Percentiles rank a stretch among this genome's conserved stretches.
phyloP scores from a whole-genome alignment of 2,329 filamentous ascomycete genomes.

The Aspergillus candidus region DNA sequence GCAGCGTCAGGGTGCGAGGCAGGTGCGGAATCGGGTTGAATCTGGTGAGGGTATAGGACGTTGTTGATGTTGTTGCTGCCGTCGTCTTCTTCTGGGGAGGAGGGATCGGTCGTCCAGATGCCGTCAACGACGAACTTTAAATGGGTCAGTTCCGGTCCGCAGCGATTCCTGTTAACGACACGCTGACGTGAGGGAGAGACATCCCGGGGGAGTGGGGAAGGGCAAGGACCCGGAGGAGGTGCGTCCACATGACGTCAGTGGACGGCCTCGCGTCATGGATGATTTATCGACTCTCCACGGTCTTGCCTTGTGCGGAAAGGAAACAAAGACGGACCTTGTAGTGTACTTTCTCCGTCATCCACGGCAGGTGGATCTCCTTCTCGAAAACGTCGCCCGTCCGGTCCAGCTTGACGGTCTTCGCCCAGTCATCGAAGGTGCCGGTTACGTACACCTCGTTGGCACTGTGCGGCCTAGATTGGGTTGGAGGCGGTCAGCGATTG shows the following conservation, averaged over 20 bases:
- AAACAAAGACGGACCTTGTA: slow-evolving; percentile 70
- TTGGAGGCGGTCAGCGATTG: slow-evolving; percentile 26
- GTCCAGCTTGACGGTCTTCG: slow-evolving; percentile 75
- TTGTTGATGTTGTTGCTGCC: slow-evolving; percentile 85
- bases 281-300: slow-evolving; percentile 10
- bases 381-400: slow-evolving; percentile 67
- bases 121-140: slow-evolving; percentile 89
- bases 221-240: slow-evolving; percentile 2
- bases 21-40: slow-evolving; percentile 36
- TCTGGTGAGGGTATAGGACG: slow-evolving; percentile 70
- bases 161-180: slow-evolving; percentile 1
- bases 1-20: slow-evolving; percentile 15
- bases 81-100: slow-evolving; percentile 76
- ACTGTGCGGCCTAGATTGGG: slow-evolving; percentile 63
- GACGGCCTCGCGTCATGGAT: slow-evolving; percentile 22
- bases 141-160: slow-evolving; percentile 5
- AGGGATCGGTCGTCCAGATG: slow-evolving; percentile 77
- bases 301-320: slow-evolving; percentile 10
- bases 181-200: slow-evolving; percentile 4
- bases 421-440: slow-evolving; percentile 92
- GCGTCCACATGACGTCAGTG: slow-evolving; percentile 16
- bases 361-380: slow-evolving; percentile 71
- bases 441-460: slow-evolving; percentile 89
- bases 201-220: slow-evolving; percentile 9
- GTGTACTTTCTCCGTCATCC: slow-evolving; percentile 65